Evolutionary conservation across 176 grass and related monocot species (phyloP).

Genomic region (Calamus simplicifolius): DNA sequence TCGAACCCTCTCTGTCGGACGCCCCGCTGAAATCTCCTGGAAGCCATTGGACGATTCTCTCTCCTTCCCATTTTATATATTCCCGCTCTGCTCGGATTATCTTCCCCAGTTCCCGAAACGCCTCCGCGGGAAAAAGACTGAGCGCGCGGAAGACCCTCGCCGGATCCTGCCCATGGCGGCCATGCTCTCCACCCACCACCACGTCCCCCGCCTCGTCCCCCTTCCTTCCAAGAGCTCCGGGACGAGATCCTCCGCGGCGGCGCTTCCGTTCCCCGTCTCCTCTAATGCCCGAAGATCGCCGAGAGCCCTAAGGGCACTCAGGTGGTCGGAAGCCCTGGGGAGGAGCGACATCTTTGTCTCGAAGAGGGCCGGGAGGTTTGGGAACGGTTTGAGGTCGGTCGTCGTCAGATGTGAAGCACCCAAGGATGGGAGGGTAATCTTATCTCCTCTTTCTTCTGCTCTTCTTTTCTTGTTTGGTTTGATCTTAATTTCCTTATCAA

Average conservation of each 20-base stretch:
- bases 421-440: conserved; percentile 39
- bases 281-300: conserved; percentile 2
- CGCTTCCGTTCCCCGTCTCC: background rate
- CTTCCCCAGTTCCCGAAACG: too few relatives aligned
- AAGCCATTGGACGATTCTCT: too few relatives aligned
- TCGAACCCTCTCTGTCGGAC: too few relatives aligned
- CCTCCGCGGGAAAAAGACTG: too few relatives aligned
- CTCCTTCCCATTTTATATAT: too few relatives aligned
- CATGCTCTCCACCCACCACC: conserved; percentile 8
- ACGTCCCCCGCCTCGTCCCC: background rate
- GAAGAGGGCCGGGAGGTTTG: conserved; percentile 14
- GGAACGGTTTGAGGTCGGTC: conserved; percentile 3
- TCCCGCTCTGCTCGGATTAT: too few relatives aligned
- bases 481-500: too few relatives aligned
- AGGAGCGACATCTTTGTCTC: conserved; percentile 1
- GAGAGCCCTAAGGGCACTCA: conserved; percentile 20
- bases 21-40: too few relatives aligned
- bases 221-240: background rate
- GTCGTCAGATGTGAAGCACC: conserved; percentile 39
- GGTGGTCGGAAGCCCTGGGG: conserved; percentile 23
- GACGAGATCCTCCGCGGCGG: background rate
- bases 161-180: conserved; percentile 12
- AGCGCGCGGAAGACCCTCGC: too few relatives aligned
- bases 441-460: background rate
- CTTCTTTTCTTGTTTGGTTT: background rate